phyloP scores from a whole-genome alignment of 768 basidiomycete genomes.

The Inosperma sp. region DNA sequence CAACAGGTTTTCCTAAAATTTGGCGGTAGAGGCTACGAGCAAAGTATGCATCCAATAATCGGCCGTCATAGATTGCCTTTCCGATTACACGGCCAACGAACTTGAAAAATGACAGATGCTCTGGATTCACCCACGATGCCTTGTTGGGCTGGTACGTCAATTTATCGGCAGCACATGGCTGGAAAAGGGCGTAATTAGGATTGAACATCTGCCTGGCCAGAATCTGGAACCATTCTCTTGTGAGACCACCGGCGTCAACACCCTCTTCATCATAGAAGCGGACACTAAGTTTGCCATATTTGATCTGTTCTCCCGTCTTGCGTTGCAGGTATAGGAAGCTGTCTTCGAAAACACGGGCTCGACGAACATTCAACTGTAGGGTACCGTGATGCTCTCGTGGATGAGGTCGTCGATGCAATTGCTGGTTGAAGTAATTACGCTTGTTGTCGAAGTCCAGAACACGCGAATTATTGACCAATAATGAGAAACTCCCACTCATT shows the following conservation, averaged over 20 bases:
- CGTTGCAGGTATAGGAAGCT: constrained; percentile 90
- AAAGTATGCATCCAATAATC: constrained; percentile 96
- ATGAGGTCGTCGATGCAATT: constrained; percentile 79
- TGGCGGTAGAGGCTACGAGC: constrained; percentile 95
- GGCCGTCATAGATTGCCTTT: constrained; percentile 95
- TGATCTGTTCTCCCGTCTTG: constrained; percentile 92
- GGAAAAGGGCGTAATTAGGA: constrained; percentile 96
- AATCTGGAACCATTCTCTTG: constrained; percentile 98
- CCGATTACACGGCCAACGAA: constrained; percentile 98
- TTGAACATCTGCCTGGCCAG: constrained; percentile 99
- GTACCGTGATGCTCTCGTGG: constrained; percentile 78
- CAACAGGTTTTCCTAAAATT: constrained; percentile 88
- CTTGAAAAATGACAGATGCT: constrained; percentile 96
- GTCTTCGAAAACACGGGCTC: constrained; percentile 93
- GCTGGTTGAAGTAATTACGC: constrained; percentile 91
- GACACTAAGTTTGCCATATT: constrained; percentile 94
- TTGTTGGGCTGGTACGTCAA: constrained; percentile 96
- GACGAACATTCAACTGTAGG: constrained; percentile 82
- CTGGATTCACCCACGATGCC: constrained; percentile 89
- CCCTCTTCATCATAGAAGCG: constrained; percentile 97
- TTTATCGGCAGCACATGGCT: constrained; percentile 93
- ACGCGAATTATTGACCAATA: constrained; percentile 91
- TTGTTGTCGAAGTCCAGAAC: constrained; percentile 99
- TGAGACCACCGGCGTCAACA: constrained; percentile 97
- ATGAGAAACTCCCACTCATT: constrained; percentile 97